Conservation (phyloP, 305 asterid genomes). For the Fraxinus angustifolia region DNA sequence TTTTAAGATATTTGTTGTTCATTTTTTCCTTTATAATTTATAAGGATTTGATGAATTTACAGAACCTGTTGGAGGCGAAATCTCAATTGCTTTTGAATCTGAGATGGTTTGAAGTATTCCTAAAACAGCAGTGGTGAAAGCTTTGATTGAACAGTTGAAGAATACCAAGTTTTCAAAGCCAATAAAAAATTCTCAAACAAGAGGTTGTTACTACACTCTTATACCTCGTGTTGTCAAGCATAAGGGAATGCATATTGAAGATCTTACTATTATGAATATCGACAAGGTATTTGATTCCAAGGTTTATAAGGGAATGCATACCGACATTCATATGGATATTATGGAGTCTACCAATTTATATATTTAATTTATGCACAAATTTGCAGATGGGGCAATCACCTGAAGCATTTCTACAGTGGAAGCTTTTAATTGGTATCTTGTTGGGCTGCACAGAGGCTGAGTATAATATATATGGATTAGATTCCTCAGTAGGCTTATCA, state of each 20-base stretch:
- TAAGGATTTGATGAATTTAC: conserved; percentile 23
- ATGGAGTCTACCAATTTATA: not conserved
- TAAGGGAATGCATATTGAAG: conserved; percentile 58
- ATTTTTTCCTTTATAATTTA: conserved; percentile 18
- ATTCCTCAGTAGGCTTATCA: conserved; percentile 8
- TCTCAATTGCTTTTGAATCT: conserved; percentile 66
- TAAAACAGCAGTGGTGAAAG: conserved; percentile 56
- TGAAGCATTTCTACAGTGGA: conserved; percentile 90
- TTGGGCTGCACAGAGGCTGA: conserved; percentile 84
- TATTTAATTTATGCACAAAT: conserved; percentile 19
- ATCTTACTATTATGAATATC: conserved; percentile 75
- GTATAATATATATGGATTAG: conserved; percentile 23
- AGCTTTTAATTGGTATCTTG: conserved; percentile 62
- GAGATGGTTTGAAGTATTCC: conserved; percentile 45
- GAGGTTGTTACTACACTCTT: conserved; percentile 74
- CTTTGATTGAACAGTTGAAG: conserved; percentile 65
- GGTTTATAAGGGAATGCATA: conserved; percentile 3
- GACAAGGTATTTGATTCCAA: conserved; percentile 61
- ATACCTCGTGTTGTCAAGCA: conserved; percentile 81
- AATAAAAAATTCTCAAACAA: conserved; percentile 43
- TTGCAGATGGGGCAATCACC: conserved; percentile 96
- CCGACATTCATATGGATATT: not conserved
- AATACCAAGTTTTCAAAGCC: conserved; percentile 45
- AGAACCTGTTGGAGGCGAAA: conserved; percentile 94
- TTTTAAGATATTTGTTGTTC: not conserved